Evolutionary conservation across 768 basidiomycete genomes (phyloP), one percentile per base, ranked within the genome.

Genomic region (Mycena chlorophos): DNA sequence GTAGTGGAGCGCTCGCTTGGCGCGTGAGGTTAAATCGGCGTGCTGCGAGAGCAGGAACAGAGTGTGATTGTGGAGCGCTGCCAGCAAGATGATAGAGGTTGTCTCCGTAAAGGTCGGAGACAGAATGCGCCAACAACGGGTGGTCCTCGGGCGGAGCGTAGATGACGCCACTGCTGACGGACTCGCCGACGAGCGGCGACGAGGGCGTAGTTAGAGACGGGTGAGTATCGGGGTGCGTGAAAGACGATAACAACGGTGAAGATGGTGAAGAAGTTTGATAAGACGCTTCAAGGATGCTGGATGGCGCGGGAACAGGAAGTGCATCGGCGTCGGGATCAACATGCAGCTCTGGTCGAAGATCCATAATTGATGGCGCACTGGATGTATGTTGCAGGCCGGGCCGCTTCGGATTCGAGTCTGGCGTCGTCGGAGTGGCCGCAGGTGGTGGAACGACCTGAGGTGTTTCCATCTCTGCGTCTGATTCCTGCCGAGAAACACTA

Each of bases 1-100:
- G 79, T 19, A 79, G 66, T 12, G 81, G 81, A 27, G 78, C 77
- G 19, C 78, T 80, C 2, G 73, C 71, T 59, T 82, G 80, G 5
- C 81, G 75, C 50, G 75, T 72, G 17, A 80, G 70, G 49, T 69
- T 72, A 39, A 72, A 68, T 52, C 77, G 70, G 28, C 76, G 74
- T 1, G 75, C 71, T 6, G 73, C 58, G 12, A 71, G 31, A 12
- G 51, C 55, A 22, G 62, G 56, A 2, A 60, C 58, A 0, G 58
- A 52, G 10, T 60, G 51, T 17, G 50, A 25, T 43, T 43, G 38
- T 4, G 23, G 39, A 12, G 14, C 27, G 23, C 14, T 14, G 3
- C 40, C 30, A 20, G 40, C 22, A 25, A 17, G 49, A 19, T n/a
- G n/a, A n/a, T 40, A 40, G 6, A 40, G 12, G 20, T 20, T 40